Conservation (phyloP, 164 flowering plant genomes). For the Taxillus chinensis region DNA sequence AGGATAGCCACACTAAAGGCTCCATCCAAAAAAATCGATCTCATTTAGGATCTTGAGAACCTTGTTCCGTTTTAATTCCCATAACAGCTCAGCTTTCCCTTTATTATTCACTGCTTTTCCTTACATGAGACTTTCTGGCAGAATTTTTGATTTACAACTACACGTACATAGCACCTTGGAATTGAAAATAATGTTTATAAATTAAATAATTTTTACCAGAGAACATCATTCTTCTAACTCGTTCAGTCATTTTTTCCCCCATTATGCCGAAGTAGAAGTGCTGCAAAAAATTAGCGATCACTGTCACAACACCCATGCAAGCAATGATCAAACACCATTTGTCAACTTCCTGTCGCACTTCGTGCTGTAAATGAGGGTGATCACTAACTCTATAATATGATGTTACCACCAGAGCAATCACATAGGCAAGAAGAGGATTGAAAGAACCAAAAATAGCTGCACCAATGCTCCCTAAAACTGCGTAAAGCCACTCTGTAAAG, state of each 20-base stretch:
- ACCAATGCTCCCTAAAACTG: slow-evolving; percentile 84
- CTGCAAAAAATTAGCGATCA: slow-evolving; percentile 88
- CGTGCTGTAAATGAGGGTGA: slow-evolving; percentile 28
- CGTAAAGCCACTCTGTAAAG: slow-evolving; percentile 96
- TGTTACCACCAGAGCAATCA: slow-evolving; percentile 57
- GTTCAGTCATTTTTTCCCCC: slow-evolving; percentile 99
- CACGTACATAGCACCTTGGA: no score
- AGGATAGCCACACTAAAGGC: no score
- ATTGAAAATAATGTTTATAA: no score
- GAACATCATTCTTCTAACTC: slow-evolving; percentile 98
- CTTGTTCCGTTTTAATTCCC: no score
- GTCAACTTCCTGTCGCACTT: slow-evolving; percentile 40
- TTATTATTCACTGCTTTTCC: no score
- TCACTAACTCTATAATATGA: slow-evolving; percentile 49
- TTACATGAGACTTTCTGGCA: no score
- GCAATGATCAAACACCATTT: slow-evolving; percentile 90
- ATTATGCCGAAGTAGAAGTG: slow-evolving; percentile 97
- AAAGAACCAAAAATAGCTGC: slow-evolving; percentile 98
- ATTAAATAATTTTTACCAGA: slow-evolving; percentile 40
- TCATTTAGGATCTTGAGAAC: no score
- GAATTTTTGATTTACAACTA: no score
- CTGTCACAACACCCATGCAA: slow-evolving; percentile 93
- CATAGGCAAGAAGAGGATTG: slow-evolving; percentile 94
- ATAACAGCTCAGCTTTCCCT: no score
- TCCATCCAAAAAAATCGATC: no score